A percentile compares a stretch with the other conserved stretches of the same genome.
phyloP scores from a whole-genome alignment of 2,329 filamentous ascomycete genomes.

The Fusarium armeniacum region DNA sequence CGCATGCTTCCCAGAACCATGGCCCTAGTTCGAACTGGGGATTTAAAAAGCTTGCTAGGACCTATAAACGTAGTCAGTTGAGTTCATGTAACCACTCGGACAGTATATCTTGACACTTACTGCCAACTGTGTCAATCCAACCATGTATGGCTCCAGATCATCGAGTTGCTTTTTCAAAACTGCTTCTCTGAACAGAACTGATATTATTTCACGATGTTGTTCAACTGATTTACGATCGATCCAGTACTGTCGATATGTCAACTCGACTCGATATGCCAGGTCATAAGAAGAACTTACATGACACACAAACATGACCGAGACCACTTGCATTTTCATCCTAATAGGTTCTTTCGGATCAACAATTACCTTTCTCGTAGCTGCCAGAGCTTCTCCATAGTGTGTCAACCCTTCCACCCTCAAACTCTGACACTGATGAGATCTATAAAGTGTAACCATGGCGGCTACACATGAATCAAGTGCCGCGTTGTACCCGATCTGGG shows the following conservation, averaged over 20 bases:
- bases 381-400: constrained; percentile 35
- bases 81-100: fast-evolving
- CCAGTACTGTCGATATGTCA: constrained; percentile 17
- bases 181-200: constrained; percentile 36
- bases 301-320: constrained; percentile 40
- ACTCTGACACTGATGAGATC: constrained; percentile 8
- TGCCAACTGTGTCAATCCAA: constrained; percentile 38
- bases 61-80: constrained; percentile 1
- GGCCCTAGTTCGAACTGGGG: constrained; percentile 31
- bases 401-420: constrained; percentile 33
- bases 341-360: constrained; percentile 19
- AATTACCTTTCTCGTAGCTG: constrained; percentile 20
- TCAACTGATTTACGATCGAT: constrained; percentile 34
- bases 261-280: fast-evolving
- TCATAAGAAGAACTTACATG: constrained; percentile 16
- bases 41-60: constrained; percentile 39
- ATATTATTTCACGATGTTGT: constrained; percentile 36
- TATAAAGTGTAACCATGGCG: constrained; percentile 38
- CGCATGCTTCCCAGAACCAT: constrained; percentile 47
- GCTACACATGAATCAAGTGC: constrained; percentile 37
- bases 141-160: constrained; percentile 33
- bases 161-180: constrained; percentile 19
- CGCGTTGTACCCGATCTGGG: constrained; percentile 32
- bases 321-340: constrained; percentile 32
- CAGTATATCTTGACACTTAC: not conserved